Percentiles rank a stretch among this genome's conserved stretches.
Conservation (phyloP, 116 monocot genomes). For the Dioscorea cayenensis region DNA sequence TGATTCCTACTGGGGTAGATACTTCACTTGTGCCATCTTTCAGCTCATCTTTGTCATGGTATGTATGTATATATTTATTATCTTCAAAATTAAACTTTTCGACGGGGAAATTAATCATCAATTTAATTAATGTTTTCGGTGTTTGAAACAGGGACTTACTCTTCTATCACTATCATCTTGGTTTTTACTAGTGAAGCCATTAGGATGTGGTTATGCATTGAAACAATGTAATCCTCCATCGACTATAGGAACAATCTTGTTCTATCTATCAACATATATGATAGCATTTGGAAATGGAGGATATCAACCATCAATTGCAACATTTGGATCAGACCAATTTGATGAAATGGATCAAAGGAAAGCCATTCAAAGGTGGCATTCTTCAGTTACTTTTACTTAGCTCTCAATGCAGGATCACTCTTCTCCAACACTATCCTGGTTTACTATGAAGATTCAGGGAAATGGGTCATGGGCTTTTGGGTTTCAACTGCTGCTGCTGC, state of each 20-base stretch:
- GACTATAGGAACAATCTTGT: slow-evolving; percentile 16
- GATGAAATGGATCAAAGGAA: slow-evolving; percentile 58
- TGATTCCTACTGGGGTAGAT: slow-evolving; percentile 74
- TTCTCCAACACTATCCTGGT: slow-evolving; percentile 75
- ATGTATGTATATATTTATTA: not conserved
- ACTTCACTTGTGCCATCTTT: slow-evolving; percentile 61
- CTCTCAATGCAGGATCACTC: slow-evolving; percentile 69
- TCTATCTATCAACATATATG: slow-evolving; percentile 68
- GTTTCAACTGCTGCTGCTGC: slow-evolving; percentile 36
- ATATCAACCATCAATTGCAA: slow-evolving; percentile 58
- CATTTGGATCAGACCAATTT: slow-evolving; percentile 77
- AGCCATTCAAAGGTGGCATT: slow-evolving; percentile 50
- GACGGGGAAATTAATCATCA: not conserved
- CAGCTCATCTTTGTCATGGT: slow-evolving; percentile 62
- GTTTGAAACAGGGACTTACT: slow-evolving; percentile 40
- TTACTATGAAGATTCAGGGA: slow-evolving; percentile 60
- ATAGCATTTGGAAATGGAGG: slow-evolving; percentile 78
- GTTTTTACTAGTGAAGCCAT: slow-evolving; percentile 48
- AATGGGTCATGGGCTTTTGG: slow-evolving; percentile 73
- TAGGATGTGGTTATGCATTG: slow-evolving; percentile 43
- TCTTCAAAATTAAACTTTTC: not conserved
- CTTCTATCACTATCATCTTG: slow-evolving; percentile 51
- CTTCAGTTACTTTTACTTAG: slow-evolving; percentile 91
- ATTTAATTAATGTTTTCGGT: not conserved
- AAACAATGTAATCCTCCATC: slow-evolving; percentile 30